phyloP scores from a whole-genome alignment of 805 yeast genomes.

The Myxozyma neotropica region DNA sequence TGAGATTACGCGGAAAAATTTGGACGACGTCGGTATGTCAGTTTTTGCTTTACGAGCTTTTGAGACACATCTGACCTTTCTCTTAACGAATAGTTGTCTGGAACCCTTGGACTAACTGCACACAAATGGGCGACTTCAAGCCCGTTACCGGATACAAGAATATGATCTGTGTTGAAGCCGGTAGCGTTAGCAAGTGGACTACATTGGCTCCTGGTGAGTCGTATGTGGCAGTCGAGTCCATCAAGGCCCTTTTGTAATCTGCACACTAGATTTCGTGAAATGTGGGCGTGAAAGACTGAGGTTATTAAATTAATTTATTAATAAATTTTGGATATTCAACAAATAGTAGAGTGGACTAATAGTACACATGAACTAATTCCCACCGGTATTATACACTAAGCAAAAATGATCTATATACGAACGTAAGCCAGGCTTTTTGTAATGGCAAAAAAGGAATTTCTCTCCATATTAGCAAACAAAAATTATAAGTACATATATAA shows the following conservation, averaged over 20 bases:
- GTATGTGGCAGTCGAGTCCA: slow-evolving; percentile 73
- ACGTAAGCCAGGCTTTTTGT: background rate
- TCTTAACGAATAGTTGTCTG: slow-evolving; percentile 77
- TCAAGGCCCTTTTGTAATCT: slow-evolving; percentile 38
- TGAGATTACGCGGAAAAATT: slow-evolving; percentile 63
- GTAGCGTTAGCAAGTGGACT: slow-evolving; percentile 73
- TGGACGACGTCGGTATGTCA: slow-evolving; percentile 51
- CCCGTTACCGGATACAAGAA: slow-evolving; percentile 81
- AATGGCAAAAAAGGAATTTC: background rate
- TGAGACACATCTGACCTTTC: background rate
- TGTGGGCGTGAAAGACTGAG: background rate
- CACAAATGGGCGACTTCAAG: slow-evolving; percentile 80
- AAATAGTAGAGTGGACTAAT: background rate
- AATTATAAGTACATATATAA: background rate
- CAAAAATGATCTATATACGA: background rate
- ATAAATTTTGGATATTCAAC: background rate
- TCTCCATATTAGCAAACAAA: background rate
- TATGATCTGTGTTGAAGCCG: slow-evolving; percentile 96
- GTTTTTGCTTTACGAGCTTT: background rate
- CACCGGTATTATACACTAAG: slow-evolving; percentile 2
- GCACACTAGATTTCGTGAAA: background rate
- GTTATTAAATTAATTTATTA: background rate
- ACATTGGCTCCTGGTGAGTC: slow-evolving; percentile 66
- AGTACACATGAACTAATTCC: background rate
- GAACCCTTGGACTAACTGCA: slow-evolving; percentile 95